These are phyloP conservation scores for Neoboletus magnificus DNA, from an alignment of 768 basidiomycete species.

Conservation along the genomic window DNA sequence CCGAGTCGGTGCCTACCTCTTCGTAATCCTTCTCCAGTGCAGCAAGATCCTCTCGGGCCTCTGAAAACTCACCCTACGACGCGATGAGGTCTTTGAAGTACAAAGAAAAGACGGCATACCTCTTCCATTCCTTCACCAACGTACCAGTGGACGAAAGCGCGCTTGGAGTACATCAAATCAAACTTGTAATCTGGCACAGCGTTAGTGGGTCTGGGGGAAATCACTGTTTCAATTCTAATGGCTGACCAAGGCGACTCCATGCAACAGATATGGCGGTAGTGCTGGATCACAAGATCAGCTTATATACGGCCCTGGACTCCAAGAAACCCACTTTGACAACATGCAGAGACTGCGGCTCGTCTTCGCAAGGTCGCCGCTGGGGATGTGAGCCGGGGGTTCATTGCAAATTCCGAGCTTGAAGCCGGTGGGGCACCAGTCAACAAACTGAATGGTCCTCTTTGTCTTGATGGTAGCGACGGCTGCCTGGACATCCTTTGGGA, in stretches of 20 bases:
- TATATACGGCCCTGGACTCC: neutral
- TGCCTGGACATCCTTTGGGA: constrained; percentile 92
- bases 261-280: constrained; percentile 93
- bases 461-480: constrained; percentile 95
- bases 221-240: neutral
- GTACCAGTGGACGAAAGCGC: constrained; percentile 91
- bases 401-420: constrained; percentile 99
- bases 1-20: constrained; percentile 80
- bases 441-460: constrained; percentile 96
- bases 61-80: constrained; percentile 89
- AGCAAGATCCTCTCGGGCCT: constrained; percentile 96
- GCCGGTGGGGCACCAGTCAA: constrained; percentile 98
- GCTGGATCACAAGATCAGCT: constrained; percentile 36
- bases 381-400: constrained; percentile 88
- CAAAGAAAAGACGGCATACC: constrained; percentile 31
- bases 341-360: constrained; percentile 93
- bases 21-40: constrained; percentile 96
- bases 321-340: constrained; percentile 72
- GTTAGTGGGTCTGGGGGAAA: constrained; percentile 5
- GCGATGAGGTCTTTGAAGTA: constrained; percentile 6
- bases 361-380: constrained; percentile 94
- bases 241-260: constrained; percentile 79
- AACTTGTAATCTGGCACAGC: constrained; percentile 82
- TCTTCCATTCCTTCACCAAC: constrained; percentile 99
- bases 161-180: constrained; percentile 96